Evolutionary conservation across 2,329 filamentous ascomycete species (phyloP), one percentile per base, ranked within the genome.

Genomic region (Tolypocladium endophyticum): DNA sequence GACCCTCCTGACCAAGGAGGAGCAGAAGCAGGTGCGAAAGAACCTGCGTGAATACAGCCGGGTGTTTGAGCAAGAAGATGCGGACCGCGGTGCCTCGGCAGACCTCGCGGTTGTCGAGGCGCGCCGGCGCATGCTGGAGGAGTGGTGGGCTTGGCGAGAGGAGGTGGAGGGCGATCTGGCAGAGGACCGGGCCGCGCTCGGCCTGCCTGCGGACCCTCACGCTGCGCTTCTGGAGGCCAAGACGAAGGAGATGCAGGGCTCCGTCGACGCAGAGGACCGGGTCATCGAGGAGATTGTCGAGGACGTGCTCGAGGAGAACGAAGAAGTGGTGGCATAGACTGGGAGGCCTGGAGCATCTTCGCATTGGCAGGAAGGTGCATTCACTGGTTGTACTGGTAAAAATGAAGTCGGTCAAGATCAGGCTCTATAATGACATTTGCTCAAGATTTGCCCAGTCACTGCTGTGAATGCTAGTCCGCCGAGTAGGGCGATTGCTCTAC

Each of bases 1-100:
- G 9, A 94, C 90, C n/a, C 85, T 99, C 63, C 88, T 99, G 60
- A 87, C 84, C 74, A 96, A 96, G 79, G 93, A 97, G 64, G 93
- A 99, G 81, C 94, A 97, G 80, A 96, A 97, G 82, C 84, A 89
- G 70, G 90, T 97, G 70, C 93, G 95, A 79, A 97, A 96, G 85
- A 99, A 97, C 77, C 87, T 99, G 59, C 90, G 93, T 67, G 94
- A 97, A 76, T 99, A 97, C 85, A 91, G 87, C 74, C 90, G 90
- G 72, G 81, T 89, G 65, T 99, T 99, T 74, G 94, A 99, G 68
- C 91, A 96, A 77, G 89, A 96, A 73, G 95, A 99, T 76, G 85
- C 88, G 64, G 92, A 95, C 72, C 92, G 93, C 71, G 92, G 92
- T 71, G 93, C 92, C 63, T 93, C 91, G 59, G 94, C 93, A 68